Base-by-base conservation (phyloP, 2,329 filamentous ascomycete species). In the Leptographium wingfieldii region DNA sequence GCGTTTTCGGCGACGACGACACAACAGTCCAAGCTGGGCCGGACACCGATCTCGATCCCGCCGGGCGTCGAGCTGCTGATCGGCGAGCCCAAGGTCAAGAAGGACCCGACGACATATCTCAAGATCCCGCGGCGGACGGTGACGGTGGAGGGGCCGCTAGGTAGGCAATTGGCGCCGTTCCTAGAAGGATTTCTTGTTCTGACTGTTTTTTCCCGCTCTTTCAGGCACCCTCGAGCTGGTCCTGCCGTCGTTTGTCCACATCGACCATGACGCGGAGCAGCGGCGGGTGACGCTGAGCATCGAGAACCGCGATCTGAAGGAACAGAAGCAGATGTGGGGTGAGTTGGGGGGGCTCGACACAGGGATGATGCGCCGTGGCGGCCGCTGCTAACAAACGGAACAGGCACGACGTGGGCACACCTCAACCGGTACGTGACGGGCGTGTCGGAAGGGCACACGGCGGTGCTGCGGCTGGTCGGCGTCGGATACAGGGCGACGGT, bases 281-380 rank as follows among this genome's bases (percentile, higher is more conserved):
- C 78, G 80, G 65, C 87, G 85, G 68, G 83, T 86, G 12, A 78
- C 78, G 38, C 75, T 99, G 65, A 83, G 78, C 59, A 83, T 99
- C 12, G 73, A 85, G 68, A 82, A 97, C 72, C 73, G 77, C 22
- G 75, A 83, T 22, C 73, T 83, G 58, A 86, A 85, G 74, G 79
- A 88, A 64, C 92, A 97, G 74, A 86, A 86, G 70, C 88, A 88
- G 73, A 97, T 97, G 92, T 97, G 94, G 94, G 94, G 92, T 96
- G 67, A 54, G 69, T 62, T 27, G 1, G 33, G 6, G 5, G 33
- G 6, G 5, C 14, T 5, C 38, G 38, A 10, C 35, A 22, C 31
- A n/a, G 64, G 40, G 64, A 63, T 31, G 22, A 57, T 29, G 22
- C 6, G 22, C 33, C 4, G 25, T 7, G 11, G 27, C 22, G 25